Percentiles rank a stretch among this genome's conserved stretches.
These are phyloP conservation scores for Teunomyces pallodes DNA, from an alignment of 805 yeast genomes.

Conservation along the genomic window DNA sequence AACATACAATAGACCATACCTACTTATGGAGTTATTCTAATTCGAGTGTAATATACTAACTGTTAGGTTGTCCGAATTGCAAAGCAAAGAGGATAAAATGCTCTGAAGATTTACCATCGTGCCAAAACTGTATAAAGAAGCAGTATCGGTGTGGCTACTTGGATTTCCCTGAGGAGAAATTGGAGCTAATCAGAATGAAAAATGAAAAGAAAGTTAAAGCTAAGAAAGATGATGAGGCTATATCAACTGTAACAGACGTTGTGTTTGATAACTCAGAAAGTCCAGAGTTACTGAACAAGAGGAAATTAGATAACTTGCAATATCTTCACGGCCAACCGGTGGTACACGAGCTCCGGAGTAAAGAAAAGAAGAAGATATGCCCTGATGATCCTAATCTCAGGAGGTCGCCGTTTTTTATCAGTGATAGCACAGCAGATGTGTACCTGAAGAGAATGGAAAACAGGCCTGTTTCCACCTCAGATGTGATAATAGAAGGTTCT, in stretches of 20 bases:
- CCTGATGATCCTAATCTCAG: not conserved
- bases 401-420: not conserved
- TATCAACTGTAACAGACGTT: not conserved
- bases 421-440: not conserved
- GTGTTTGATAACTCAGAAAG: not conserved
- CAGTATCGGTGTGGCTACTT: slow-evolving; percentile 40
- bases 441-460: too few species aligned
- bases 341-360: not conserved
- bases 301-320: not conserved
- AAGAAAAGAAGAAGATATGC: not conserved
- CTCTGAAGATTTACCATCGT: slow-evolving; percentile 41
- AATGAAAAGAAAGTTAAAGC: slow-evolving; percentile 20
- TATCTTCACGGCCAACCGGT: not conserved
- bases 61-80: slow-evolving; percentile 41
- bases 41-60: slow-evolving; percentile 7
- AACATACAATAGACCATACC: too few species aligned
- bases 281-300: not conserved
- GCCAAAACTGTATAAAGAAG: slow-evolving; percentile 38
- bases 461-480: not conserved
- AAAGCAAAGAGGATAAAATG: slow-evolving; percentile 43
- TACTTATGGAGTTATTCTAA: not conserved
- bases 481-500: not conserved
- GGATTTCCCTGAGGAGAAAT: slow-evolving; percentile 37
- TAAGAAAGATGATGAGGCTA: not conserved
- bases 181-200: slow-evolving; percentile 33